These are phyloP conservation scores for Ballota nigra DNA, from an alignment of 257 asterid species.

Conservation along the genomic window DNA sequence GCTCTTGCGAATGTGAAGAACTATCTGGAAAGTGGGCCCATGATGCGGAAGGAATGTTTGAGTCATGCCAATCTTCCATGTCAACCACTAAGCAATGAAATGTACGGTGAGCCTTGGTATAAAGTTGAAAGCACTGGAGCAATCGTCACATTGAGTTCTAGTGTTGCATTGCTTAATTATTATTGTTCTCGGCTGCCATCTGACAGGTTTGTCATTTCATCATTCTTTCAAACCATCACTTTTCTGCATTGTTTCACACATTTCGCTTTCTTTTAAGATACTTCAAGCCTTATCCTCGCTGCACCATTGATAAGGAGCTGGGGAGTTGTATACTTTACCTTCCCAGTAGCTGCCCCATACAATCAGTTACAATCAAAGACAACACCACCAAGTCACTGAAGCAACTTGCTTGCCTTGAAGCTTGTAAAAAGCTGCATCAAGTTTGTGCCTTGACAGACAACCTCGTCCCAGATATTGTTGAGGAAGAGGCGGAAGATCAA, in stretches of 20 bases:
- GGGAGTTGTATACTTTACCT: slow-evolving; percentile 50
- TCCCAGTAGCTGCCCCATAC: slow-evolving; percentile 71
- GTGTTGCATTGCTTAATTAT: slow-evolving; percentile 54
- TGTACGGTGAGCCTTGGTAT: slow-evolving; percentile 48
- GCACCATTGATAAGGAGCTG: slow-evolving; percentile 41
- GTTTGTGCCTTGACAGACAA: slow-evolving; percentile 58
- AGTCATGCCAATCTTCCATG: slow-evolving; percentile 65
- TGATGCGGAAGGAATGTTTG: slow-evolving; percentile 67
- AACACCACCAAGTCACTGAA: slow-evolving; percentile 33
- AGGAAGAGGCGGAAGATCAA: slow-evolving; percentile 51
- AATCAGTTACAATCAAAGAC: slow-evolving; percentile 39
- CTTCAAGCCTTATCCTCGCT: slow-evolving; percentile 70
- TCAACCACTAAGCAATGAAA: slow-evolving; percentile 38
- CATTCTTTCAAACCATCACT: neutral
- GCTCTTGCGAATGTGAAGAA: slow-evolving; percentile 42
- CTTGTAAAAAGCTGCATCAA: slow-evolving; percentile 78
- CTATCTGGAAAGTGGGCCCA: slow-evolving; percentile 58
- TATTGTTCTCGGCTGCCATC: slow-evolving; percentile 87
- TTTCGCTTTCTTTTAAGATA: slow-evolving; percentile 42
- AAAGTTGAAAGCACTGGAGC: slow-evolving; percentile 65
- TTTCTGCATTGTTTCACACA: neutral
- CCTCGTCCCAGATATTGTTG: slow-evolving; percentile 71
- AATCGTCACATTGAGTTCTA: slow-evolving; percentile 60
- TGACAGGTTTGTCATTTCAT: slow-evolving; percentile 52
- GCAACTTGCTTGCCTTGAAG: slow-evolving; percentile 82